Conservation (phyloP, 495 filamentous ascomycete species). For the Entonaema liquescens region DNA sequence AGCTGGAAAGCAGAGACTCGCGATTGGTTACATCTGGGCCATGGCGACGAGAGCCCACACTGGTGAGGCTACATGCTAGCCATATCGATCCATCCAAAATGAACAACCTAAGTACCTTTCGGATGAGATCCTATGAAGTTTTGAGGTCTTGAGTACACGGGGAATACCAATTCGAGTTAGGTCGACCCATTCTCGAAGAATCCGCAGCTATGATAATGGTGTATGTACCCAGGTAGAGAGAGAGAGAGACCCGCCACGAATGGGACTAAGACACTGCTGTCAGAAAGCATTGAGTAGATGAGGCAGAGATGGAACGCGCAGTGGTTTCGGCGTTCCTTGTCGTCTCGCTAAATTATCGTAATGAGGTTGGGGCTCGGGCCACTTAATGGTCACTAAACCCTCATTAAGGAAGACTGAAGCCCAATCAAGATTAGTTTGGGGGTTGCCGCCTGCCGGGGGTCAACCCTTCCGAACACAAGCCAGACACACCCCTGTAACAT, state of each 20-base stretch:
- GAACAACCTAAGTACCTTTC: constrained; percentile 26
- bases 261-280: constrained; percentile 8
- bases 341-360: constrained; percentile 38
- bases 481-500: constrained; percentile 34
- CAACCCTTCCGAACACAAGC: constrained; percentile 26
- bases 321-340: constrained; percentile 47
- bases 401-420: constrained; percentile 6
- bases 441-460: constrained; percentile 23
- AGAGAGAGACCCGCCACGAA: constrained; percentile 4
- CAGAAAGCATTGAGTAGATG: constrained; percentile 47
- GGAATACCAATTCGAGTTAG: constrained; percentile 33
- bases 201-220: not conserved
- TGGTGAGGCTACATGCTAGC: constrained; percentile 32
- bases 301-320: constrained; percentile 50
- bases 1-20: constrained; percentile 10
- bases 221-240: not conserved
- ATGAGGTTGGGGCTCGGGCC: constrained; percentile 37
- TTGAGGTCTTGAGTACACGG: constrained; percentile 31
- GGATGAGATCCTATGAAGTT: constrained; percentile 16
- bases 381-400: constrained; percentile 18
- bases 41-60: constrained; percentile 25
- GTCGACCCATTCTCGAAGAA: constrained; percentile 19
- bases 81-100: constrained; percentile 25
- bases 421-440: constrained; percentile 25
- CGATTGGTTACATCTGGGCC: constrained; percentile 28